Evolutionary conservation across 352 stramenopile genomes (phyloP), one percentile per base, ranked within the genome.

Genomic region (Detonula confervacea): DNA sequence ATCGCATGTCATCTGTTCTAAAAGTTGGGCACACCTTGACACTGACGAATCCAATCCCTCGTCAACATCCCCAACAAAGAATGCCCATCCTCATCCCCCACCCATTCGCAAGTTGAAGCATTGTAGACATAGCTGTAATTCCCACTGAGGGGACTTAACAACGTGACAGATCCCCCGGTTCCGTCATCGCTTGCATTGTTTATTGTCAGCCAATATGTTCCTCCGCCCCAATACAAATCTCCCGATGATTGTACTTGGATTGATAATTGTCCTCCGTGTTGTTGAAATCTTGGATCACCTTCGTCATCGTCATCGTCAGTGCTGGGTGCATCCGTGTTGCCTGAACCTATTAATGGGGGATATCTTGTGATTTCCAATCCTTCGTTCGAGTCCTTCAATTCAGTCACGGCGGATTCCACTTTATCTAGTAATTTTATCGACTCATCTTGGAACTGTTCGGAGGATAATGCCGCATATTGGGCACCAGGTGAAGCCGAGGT

Each of bases 21-120:
- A 25, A 93, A 84, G 27, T 91, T 73, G 30, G 87, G 87, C 49
- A 91, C 60, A 54, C 87, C 87, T 68, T 87, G 77, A 51, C 81
- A 90, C 35, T 93, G 84, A 11, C 83, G 74, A 56, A 91, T 90
- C 27, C 89, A 84, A 81, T 93, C 87, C 68, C 87, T 59, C 6
- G 89, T 87, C 11, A 93, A 69, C 63, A 93, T 84, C 16, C 87
- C 87, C 57, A 91, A 73, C 49, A 91, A 77, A 0, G 65, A 60
- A 81, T 93, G 85, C 0, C 80, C 85, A 77, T 93, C 87, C 16
- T 86, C 76, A 39, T 60, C 71, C 25, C 80, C 76, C 9, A 90
- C 62, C 85, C 85, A 93, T 73, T 91, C 77, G 52, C 64, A 46
- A 22, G 74, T 89, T 8, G 47, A 29, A 11, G 27, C 60, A 67